Percentiles rank a stretch among this genome's conserved stretches.
These are phyloP conservation scores for Casuarina equisetifolia DNA, from an alignment of 306 rosid species.

Conservation along the genomic window DNA sequence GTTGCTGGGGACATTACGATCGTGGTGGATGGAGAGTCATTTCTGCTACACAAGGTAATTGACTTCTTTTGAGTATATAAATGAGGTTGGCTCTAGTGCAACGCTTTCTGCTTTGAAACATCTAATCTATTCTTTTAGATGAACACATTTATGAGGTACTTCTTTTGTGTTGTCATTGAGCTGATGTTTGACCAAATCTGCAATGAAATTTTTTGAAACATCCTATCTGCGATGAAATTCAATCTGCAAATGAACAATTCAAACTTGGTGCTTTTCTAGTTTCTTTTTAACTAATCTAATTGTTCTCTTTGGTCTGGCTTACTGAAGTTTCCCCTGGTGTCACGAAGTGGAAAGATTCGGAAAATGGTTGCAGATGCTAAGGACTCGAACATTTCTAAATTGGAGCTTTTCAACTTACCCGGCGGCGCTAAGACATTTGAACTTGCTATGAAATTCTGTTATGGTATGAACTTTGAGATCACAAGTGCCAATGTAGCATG, in stretches of 20 bases:
- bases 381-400: constrained; percentile 47
- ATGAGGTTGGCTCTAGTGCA: neutral
- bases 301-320: constrained; percentile 16
- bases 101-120: neutral
- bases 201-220: neutral
- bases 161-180: constrained; percentile 5
- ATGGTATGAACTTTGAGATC: constrained; percentile 85
- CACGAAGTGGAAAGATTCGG: constrained; percentile 83
- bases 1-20: constrained; percentile 90
- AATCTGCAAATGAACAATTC: neutral
- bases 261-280: neutral
- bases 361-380: constrained; percentile 74
- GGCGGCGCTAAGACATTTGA: constrained; percentile 81
- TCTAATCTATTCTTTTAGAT: constrained; percentile 9
- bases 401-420: constrained; percentile 73
- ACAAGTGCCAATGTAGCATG: constrained; percentile 63
- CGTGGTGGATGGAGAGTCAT: constrained; percentile 72
- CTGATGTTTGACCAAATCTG: neutral
- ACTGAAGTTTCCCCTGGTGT: constrained; percentile 76
- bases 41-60: constrained; percentile 80
- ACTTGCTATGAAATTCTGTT: constrained; percentile 83
- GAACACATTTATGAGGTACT: constrained; percentile 8
- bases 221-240: neutral
- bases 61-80: constrained; percentile 9
- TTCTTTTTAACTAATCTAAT: constrained; percentile 12